Evolutionary conservation across 2,329 filamentous ascomycete genomes (phyloP).

Genomic region (Stenocarpella maydis): DNA sequence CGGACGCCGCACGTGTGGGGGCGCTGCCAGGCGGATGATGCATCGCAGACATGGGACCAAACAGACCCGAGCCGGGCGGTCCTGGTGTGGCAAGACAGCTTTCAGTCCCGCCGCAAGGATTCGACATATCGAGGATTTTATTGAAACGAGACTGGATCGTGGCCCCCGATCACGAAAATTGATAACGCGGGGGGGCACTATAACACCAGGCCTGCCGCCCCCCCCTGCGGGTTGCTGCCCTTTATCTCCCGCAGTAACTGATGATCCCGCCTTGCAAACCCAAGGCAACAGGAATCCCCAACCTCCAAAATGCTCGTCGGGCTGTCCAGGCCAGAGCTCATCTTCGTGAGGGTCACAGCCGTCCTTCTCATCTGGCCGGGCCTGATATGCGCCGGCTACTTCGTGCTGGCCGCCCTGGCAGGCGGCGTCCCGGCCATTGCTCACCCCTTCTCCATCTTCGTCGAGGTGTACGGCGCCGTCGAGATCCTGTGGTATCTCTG

Average conservation of each 20-base stretch:
- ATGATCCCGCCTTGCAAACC: not conserved
- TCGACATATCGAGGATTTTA: conserved; percentile 13
- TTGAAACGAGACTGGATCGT: not conserved
- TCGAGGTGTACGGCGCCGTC: conserved; percentile 37
- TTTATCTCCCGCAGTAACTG: too few relatives aligned
- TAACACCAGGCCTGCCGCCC: not conserved
- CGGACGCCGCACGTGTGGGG: not conserved
- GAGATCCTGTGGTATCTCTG: conserved; percentile 38
- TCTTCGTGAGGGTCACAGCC: not conserved
- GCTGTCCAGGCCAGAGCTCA: conserved; percentile 15
- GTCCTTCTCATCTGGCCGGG: not conserved
- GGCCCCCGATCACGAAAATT: conserved; percentile 5
- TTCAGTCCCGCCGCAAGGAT: not conserved
- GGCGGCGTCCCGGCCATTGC: conserved; percentile 38
- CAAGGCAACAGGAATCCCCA: not conserved
- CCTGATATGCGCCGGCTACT: conserved; percentile 7
- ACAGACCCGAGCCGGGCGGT: not conserved
- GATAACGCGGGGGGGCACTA: not conserved
- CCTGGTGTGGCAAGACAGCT: not conserved
- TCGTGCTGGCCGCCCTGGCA: conserved; percentile 17
- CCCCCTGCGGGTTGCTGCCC: not conserved
- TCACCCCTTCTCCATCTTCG: conserved; percentile 39
- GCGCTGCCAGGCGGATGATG: not conserved
- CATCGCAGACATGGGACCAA: conserved; percentile 14
- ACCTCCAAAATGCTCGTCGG: conserved; percentile 20